Conservation (phyloP, 257 asterid genomes). For the Rauvolfia tetraphylla region DNA sequence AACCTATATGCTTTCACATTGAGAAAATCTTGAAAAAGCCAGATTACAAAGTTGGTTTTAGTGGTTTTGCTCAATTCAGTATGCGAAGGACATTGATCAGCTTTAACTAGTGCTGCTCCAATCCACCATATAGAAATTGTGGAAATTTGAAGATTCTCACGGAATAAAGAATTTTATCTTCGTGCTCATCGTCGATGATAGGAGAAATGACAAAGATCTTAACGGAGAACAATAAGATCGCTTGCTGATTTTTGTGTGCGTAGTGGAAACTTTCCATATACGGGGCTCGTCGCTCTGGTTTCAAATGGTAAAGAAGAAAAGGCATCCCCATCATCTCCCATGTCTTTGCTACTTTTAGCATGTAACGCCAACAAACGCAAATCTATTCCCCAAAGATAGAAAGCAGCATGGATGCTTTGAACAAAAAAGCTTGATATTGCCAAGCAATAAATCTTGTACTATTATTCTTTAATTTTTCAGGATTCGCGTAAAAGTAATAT, state of each 20-base stretch:
- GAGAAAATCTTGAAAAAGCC: background rate
- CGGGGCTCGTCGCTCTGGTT: background rate
- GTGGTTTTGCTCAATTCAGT: background rate
- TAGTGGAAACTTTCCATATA: background rate
- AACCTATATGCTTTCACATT: background rate
- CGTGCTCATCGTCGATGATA: too few relatives aligned
- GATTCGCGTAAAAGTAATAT: too few relatives aligned
- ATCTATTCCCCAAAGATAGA: background rate
- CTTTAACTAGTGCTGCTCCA: background rate
- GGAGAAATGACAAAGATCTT: background rate
- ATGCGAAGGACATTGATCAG: background rate
- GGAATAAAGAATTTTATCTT: too few relatives aligned
- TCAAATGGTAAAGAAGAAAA: background rate
- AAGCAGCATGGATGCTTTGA: background rate
- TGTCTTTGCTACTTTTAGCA: background rate
- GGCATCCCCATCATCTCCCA: background rate
- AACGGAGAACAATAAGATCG: background rate
- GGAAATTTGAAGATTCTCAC: background rate
- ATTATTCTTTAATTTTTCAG: too few relatives aligned
- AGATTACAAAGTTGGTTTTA: background rate
- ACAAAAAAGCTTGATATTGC: background rate
- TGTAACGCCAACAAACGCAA: background rate
- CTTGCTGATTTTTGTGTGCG: too few relatives aligned
- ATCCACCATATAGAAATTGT: background rate
- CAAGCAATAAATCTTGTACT: too few relatives aligned